Percentiles rank a stretch among this genome's conserved stretches.
phyloP scores from a whole-genome alignment of 257 asterid species.

The Fraxinus anomala region DNA sequence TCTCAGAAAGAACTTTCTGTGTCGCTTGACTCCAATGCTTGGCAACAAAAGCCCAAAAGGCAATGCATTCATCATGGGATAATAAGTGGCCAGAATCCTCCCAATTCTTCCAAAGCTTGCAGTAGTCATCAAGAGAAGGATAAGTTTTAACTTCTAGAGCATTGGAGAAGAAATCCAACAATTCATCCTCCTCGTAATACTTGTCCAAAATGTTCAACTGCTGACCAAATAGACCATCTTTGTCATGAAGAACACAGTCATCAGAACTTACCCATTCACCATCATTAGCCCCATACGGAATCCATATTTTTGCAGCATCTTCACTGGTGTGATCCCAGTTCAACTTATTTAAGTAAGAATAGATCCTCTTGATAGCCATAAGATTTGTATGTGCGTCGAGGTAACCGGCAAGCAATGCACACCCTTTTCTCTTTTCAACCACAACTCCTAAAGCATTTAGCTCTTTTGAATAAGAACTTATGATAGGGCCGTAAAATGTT shows the following conservation, averaged over 20 bases:
- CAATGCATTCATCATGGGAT: constrained; percentile 30
- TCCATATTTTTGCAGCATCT: constrained; percentile 31
- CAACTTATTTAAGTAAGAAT: constrained; percentile 22
- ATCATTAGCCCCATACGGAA: constrained; percentile 29
- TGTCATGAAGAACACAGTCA: constrained; percentile 39
- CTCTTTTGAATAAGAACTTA: constrained; percentile 29
- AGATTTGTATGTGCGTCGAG: constrained; percentile 30
- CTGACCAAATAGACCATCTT: constrained; percentile 29
- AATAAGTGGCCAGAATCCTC: constrained; percentile 26
- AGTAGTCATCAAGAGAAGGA: constrained; percentile 37
- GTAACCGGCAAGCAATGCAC: constrained; percentile 28
- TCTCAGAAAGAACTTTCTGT: constrained; percentile 24
- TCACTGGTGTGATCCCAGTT: constrained; percentile 29
- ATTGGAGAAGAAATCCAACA: constrained; percentile 31
- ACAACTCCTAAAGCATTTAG: constrained; percentile 33
- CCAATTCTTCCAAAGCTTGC: constrained; percentile 38
- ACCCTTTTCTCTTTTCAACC: constrained; percentile 28
- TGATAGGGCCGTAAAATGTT: constrained; percentile 30
- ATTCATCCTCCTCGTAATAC: constrained; percentile 20
- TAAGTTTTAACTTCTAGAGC: constrained; percentile 30
- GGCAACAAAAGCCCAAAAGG: constrained; percentile 39
- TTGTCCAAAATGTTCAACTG: constrained; percentile 33
- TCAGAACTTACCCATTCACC: constrained; percentile 38
- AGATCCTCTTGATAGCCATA: constrained; percentile 33
- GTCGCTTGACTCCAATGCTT: constrained; percentile 31